Conservation (phyloP, 768 basidiomycete genomes). For the Tulasnella sp. region DNA sequence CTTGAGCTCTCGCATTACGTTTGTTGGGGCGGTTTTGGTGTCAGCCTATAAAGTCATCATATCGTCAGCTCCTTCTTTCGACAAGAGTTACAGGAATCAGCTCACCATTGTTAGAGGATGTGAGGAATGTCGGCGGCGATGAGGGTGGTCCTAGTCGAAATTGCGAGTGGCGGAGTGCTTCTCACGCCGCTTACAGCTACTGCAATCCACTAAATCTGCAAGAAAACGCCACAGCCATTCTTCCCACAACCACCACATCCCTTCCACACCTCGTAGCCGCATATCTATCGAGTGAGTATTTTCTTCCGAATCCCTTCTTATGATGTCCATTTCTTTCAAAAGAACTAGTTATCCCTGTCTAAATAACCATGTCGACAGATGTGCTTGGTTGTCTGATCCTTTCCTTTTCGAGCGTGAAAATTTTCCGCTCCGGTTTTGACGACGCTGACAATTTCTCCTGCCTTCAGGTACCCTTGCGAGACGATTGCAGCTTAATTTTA, state of each 20-base stretch:
- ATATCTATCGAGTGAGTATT: background rate
- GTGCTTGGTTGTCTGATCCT: slow-evolving; percentile 7
- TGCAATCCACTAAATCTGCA: background rate
- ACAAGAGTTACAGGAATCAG: background rate
- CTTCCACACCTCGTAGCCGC: background rate
- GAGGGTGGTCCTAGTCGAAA: slow-evolving; percentile 6
- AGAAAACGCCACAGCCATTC: background rate
- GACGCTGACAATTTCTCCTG: background rate
- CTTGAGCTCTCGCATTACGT: slow-evolving; percentile 92
- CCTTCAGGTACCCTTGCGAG: background rate
- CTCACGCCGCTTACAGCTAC: slow-evolving; percentile 17
- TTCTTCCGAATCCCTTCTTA: background rate
- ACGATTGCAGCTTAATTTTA: no score
- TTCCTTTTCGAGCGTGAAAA: background rate
- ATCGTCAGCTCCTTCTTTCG: background rate
- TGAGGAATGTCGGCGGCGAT: slow-evolving; percentile 1
- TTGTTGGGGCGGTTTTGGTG: slow-evolving; percentile 77
- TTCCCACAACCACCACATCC: background rate
- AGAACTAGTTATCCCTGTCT: slow-evolving; percentile 20
- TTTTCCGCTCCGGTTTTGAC: background rate
- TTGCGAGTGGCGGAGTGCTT: slow-evolving; percentile 15
- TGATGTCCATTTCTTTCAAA: slow-evolving; percentile 11
- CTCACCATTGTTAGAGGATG: slow-evolving; percentile 3
- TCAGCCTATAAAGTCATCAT: slow-evolving; percentile 51
- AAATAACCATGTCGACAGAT: slow-evolving; percentile 18